Evolutionary conservation across 352 stramenopile species (phyloP).

Genomic region (Globisporangium abappressorium): DNA sequence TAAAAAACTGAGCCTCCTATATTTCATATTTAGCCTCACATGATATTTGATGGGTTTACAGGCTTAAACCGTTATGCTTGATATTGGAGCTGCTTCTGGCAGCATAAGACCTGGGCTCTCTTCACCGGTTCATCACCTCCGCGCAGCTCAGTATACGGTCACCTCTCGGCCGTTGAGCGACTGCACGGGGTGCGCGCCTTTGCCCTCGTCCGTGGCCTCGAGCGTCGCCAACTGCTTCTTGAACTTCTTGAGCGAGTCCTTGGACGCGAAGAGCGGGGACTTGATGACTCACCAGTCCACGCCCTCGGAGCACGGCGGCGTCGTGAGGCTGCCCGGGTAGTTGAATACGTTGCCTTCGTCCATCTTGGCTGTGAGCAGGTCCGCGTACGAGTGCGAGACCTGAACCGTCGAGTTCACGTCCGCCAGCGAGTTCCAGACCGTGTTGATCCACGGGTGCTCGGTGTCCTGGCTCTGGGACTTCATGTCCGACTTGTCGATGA

Average conservation of each 20-base stretch:
- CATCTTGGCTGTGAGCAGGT: constrained; percentile 14
- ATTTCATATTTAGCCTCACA: background rate
- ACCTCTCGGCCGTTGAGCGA: constrained; percentile 16
- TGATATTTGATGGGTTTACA: background rate
- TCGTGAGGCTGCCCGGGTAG: constrained; percentile 69
- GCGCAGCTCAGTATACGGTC: constrained; percentile 4
- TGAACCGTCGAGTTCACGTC: constrained; percentile 15
- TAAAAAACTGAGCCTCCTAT: background rate
- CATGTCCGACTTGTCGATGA: constrained; percentile 11
- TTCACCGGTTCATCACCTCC: background rate
- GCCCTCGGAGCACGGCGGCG: constrained; percentile 44
- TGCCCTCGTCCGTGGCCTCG: constrained; percentile 15
- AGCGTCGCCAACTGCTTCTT: constrained; percentile 20
- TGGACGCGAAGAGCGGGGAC: constrained; percentile 5
- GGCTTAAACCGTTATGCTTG: background rate
- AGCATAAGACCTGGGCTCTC: background rate
- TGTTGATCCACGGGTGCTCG: constrained; percentile 16
- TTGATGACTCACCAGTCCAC: constrained; percentile 68
- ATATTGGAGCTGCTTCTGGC: background rate
- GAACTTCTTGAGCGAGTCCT: constrained; percentile 12
- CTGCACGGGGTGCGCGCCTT: constrained; percentile 16
- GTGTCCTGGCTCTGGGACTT: background rate
- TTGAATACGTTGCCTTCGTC: constrained; percentile 42
- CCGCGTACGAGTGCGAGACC: constrained; percentile 18
- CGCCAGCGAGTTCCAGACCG: constrained; percentile 15